phyloP scores from a whole-genome alignment of 1,284 basidiomycete species.

The Moniliophthora roreri region DNA sequence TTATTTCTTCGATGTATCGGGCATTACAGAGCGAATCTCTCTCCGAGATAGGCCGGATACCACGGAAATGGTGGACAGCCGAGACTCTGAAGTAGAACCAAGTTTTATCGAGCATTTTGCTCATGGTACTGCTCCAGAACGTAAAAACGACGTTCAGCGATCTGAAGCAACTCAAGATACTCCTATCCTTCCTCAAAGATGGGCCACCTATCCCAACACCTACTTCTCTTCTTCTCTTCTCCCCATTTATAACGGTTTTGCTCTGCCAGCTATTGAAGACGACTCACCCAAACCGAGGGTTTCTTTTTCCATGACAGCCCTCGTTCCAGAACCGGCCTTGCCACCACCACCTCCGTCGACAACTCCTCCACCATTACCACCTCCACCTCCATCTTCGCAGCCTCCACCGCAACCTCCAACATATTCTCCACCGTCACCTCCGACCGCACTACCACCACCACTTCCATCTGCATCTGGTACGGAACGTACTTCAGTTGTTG shows the following conservation, averaged over 20 bases:
- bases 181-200: constrained; percentile 35
- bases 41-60: no score
- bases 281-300: not conserved
- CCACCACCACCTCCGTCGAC: constrained; percentile 1
- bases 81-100: no score
- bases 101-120: no score
- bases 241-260: constrained; percentile 48
- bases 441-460: constrained; percentile 13
- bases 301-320: not conserved
- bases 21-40: no score
- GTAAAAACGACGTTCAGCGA: not conserved
- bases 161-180: not conserved
- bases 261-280: constrained; percentile 34
- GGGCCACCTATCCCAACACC: constrained; percentile 62
- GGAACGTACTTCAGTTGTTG: not conserved
- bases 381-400: constrained; percentile 9
- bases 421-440: no score
- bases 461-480: constrained; percentile 5
- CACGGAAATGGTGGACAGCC: no score
- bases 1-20: no score
- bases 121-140: not conserved
- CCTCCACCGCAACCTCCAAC: constrained; percentile 13
- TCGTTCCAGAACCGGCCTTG: not conserved
- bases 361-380: not conserved
- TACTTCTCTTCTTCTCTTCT: constrained; percentile 59